Evolutionary conservation across 257 asterid genomes (phyloP).

Genomic region (Cordia subcordata): DNA sequence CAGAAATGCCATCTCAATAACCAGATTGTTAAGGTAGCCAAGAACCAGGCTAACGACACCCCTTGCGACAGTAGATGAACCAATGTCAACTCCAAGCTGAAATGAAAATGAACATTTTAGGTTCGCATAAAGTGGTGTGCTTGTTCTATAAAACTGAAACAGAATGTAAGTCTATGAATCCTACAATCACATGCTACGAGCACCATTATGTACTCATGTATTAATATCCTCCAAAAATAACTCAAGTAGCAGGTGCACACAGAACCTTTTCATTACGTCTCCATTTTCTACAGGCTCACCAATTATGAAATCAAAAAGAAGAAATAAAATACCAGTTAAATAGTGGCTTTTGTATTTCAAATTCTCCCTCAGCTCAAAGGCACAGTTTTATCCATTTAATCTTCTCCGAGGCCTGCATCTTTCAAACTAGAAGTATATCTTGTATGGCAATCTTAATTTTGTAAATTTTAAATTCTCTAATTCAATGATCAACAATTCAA

Average conservation of each 20-base stretch:
- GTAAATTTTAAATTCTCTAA: neutral
- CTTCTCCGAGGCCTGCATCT: too few species aligned
- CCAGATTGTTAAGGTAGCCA: constrained; percentile 84
- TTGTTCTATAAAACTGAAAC: neutral
- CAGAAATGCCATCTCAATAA: constrained; percentile 87
- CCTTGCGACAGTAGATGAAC: constrained; percentile 87
- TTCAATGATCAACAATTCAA: too few species aligned
- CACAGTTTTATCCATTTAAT: too few species aligned
- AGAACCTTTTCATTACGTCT: too few species aligned
- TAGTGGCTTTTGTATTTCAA: too few species aligned
- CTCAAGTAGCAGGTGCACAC: too few species aligned
- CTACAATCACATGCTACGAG: neutral
- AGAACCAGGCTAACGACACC: constrained; percentile 86
- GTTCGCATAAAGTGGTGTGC: neutral
- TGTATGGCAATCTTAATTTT: neutral
- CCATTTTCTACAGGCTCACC: too few species aligned
- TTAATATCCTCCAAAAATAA: too few species aligned
- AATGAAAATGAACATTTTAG: constrained; percentile 7
- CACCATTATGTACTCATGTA: too few species aligned
- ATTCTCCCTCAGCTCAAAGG: too few species aligned
- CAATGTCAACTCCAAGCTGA: constrained; percentile 77
- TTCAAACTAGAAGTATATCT: neutral
- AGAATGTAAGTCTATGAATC: neutral
- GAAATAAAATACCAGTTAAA: too few species aligned
- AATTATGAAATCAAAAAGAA: too few species aligned